Percentiles rank a stretch among this genome's conserved stretches.
Evolutionary conservation across 2,329 filamentous ascomycete species (phyloP).

Genomic region (Cadophora sp.): DNA sequence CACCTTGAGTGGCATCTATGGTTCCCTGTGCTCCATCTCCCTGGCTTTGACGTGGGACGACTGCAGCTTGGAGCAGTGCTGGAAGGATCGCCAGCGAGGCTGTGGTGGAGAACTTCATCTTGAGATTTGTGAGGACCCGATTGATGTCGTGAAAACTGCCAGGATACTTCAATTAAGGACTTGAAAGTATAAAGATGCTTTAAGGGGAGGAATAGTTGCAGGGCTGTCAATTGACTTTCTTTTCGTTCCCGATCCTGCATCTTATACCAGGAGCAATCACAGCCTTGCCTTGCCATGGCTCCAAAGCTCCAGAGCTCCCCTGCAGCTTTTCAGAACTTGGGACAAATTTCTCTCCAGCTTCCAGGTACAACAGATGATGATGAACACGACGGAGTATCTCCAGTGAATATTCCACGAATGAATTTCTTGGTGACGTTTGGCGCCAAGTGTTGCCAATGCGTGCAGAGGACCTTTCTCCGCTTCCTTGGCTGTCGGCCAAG

Average conservation of each 20-base stretch:
- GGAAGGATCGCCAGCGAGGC: not conserved
- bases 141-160: not conserved
- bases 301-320: not conserved
- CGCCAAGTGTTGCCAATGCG: not conserved
- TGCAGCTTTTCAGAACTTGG: not conserved
- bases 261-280: not conserved
- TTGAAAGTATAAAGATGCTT: not conserved
- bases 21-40: slow-evolving; percentile 5
- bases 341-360: not conserved
- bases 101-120: slow-evolving; percentile 6
- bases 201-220: not conserved
- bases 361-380: not conserved
- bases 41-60: not conserved
- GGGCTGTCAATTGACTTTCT: not conserved
- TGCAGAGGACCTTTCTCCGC: not conserved
- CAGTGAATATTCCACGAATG: not conserved
- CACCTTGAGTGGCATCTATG: not conserved
- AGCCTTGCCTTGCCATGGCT: not conserved
- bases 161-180: not conserved
- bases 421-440: not conserved
- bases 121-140: not conserved
- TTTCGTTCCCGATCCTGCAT: not conserved
- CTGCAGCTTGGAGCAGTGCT: not conserved
- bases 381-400: not conserved
- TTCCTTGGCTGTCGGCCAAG: not conserved